phyloP scores from a whole-genome alignment of 495 filamentous ascomycete species.

The Penicillium chermesinum region DNA sequence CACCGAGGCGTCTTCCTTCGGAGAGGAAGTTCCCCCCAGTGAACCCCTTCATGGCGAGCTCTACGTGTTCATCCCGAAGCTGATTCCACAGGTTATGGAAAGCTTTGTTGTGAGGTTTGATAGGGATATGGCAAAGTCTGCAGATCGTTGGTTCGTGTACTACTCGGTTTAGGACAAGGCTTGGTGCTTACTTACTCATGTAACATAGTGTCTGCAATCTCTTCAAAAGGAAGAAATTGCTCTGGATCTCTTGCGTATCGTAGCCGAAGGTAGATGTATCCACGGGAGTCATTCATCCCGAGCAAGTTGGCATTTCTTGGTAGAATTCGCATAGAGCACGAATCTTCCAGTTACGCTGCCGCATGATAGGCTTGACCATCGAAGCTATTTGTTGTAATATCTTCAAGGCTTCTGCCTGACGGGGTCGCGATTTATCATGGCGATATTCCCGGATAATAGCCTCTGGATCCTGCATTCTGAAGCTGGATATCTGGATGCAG shows the following conservation, averaged over 20 bases:
- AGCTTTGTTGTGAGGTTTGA: slow-evolving; percentile 73
- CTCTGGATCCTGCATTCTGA: slow-evolving; percentile 60
- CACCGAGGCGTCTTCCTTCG: slow-evolving; percentile 68
- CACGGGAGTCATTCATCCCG: slow-evolving; percentile 73
- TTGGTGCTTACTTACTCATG: slow-evolving; percentile 60
- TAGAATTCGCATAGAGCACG: slow-evolving; percentile 80
- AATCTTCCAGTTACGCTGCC: slow-evolving; percentile 76
- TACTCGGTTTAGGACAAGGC: neutral
- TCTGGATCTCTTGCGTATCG: slow-evolving; percentile 69
- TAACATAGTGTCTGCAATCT: slow-evolving; percentile 86
- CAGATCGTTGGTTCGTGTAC: slow-evolving; percentile 12
- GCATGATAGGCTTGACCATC: slow-evolving; percentile 93
- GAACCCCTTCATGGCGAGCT: slow-evolving; percentile 72
- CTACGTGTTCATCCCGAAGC: slow-evolving; percentile 77
- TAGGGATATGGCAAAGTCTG: slow-evolving; percentile 75
- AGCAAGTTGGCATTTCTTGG: slow-evolving; percentile 69
- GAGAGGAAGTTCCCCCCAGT: slow-evolving; percentile 88
- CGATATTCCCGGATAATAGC: slow-evolving; percentile 69
- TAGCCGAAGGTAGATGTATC: slow-evolving; percentile 79
- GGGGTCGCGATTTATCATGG: slow-evolving; percentile 67
- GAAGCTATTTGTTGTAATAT: slow-evolving; percentile 79
- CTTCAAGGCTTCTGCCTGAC: slow-evolving; percentile 75
- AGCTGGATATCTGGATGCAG: neutral
- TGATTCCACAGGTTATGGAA: slow-evolving; percentile 87
- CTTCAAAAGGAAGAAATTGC: slow-evolving; percentile 75